Base-by-base conservation (phyloP, 1,284 basidiomycete genomes). In the Cryptococcus wingfieldii region DNA sequence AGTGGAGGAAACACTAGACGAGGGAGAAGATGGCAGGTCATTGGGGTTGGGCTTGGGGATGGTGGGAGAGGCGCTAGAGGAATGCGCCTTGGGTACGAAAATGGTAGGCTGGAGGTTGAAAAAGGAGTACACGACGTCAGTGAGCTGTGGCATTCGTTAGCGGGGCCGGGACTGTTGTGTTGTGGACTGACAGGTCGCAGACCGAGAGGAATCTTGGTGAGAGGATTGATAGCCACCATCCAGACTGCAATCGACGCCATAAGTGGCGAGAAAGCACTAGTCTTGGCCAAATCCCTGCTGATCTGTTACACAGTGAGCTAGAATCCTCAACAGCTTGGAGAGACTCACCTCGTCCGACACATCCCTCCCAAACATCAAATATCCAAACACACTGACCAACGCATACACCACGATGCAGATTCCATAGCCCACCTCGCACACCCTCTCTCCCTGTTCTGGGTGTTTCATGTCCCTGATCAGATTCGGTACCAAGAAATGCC, bases 391-490 rank as follows among this genome's bases (percentile, higher is more conserved):
- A 14, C 88, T 91, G 54, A 96, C 89, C 7, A 86, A 58, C 10
- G 85, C 78, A 69, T 94, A 95, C n/a, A 93, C 80, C 38, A 81
- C 77, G 3, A 89, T 91, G 2, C 91, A 86, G 43, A 88, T 81
- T 14, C 81, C 67, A 83, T 92, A 69, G 13, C 66, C 67, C 8
- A 69, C 48, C 45, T 77, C 69, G 44, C 69, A 68, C 5, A 72
- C 62, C 31, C 56, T 56, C 46, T 70, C 68, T 67, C 95, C 97
- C 64, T 87, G 80, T 42, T 80, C 79, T 1, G 92, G 91, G 68
- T 96, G 85, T 50, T 80, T 77, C 93, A 98, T 96, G 73, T 98
- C 94, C 65, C 85, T 81, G 18, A 89, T 89, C 10, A 97, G 52
- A 51, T 69, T 76, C 14, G 73, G 73, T 38, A 77, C 69, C 10